Evolutionary conservation across 2,329 filamentous ascomycete genomes (phyloP).

Genomic region (Cordyceps militaris): DNA sequence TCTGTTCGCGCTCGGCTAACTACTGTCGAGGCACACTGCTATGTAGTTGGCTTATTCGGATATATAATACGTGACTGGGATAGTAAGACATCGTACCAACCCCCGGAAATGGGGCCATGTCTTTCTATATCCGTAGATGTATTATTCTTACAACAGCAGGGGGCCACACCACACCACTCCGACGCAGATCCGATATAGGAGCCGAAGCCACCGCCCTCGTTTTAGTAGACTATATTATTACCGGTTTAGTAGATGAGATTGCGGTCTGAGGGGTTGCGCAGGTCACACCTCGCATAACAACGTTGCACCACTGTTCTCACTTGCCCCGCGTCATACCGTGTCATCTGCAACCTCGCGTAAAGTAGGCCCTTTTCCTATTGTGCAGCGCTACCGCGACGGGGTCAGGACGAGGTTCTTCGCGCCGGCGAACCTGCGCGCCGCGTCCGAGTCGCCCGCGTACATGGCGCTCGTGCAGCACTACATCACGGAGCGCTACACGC

Average conservation of each 20-base stretch:
- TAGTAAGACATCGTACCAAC: too few species aligned
- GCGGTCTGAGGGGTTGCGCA: too few species aligned
- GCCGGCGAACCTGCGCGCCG: constrained; percentile 53
- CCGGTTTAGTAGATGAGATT: too few species aligned
- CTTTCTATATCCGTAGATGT: too few species aligned
- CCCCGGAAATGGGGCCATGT: too few species aligned
- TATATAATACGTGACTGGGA: not conserved
- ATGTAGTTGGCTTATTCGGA: too few species aligned
- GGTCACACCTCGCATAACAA: constrained; percentile 1
- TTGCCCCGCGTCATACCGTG: not conserved
- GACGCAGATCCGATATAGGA: too few species aligned
- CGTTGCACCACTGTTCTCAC: not conserved
- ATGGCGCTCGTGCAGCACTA: constrained; percentile 41
- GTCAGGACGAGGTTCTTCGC: constrained; percentile 52
- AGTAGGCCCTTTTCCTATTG: not conserved
- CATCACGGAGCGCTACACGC: constrained; percentile 47
- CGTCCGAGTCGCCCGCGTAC: constrained; percentile 44
- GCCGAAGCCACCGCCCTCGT: too few species aligned
- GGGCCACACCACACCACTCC: too few species aligned
- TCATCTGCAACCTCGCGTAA: not conserved
- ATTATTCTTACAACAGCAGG: too few species aligned
- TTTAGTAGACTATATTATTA: too few species aligned
- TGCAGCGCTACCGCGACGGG: constrained; percentile 27
- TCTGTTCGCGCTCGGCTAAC: not conserved
- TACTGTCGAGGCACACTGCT: not conserved